These are phyloP conservation scores for Colletotrichum costaricense DNA, from an alignment of 2,329 filamentous ascomycete species.

Conservation along the genomic window DNA sequence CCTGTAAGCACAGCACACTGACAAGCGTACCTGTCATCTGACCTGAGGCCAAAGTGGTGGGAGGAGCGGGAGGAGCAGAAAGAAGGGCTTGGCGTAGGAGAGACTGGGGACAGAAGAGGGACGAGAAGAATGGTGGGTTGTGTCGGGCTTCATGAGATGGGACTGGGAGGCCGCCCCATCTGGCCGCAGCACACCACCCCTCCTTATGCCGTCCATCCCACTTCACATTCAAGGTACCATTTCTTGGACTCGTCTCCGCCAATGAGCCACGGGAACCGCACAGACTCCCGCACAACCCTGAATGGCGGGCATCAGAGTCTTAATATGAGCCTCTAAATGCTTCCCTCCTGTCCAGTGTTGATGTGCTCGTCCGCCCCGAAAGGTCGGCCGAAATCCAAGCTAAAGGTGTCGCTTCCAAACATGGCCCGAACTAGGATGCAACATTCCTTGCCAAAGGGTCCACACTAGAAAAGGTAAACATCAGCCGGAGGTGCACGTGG, in stretches of 20 bases:
- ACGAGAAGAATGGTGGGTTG: slow-evolving; percentile 28
- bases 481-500: slow-evolving; percentile 36
- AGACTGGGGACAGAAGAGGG: slow-evolving; percentile 19
- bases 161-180: slow-evolving; percentile 34
- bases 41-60: slow-evolving; percentile 14
- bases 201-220: slow-evolving; percentile 33
- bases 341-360: slow-evolving; percentile 2
- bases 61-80: slow-evolving; percentile 31
- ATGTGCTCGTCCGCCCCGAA: not conserved
- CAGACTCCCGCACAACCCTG: slow-evolving; percentile 40
- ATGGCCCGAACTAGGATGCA: slow-evolving; percentile 24
- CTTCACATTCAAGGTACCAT: slow-evolving; percentile 29
- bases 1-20: not conserved
- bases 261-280: slow-evolving; percentile 37
- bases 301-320: slow-evolving; percentile 21
- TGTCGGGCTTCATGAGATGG: slow-evolving; percentile 31
- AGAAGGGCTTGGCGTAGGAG: slow-evolving; percentile 24
- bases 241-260: slow-evolving; percentile 33
- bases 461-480: slow-evolving; percentile 31
- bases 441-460: slow-evolving; percentile 28
- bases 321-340: slow-evolving; percentile 28
- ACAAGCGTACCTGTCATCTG: slow-evolving; percentile 20
- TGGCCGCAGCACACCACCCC: slow-evolving; percentile 26
- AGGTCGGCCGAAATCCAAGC: slow-evolving; percentile 29
- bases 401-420: slow-evolving; percentile 29